Base-by-base conservation (phyloP, 164 flowering plant genomes). In the Santalum album region DNA sequence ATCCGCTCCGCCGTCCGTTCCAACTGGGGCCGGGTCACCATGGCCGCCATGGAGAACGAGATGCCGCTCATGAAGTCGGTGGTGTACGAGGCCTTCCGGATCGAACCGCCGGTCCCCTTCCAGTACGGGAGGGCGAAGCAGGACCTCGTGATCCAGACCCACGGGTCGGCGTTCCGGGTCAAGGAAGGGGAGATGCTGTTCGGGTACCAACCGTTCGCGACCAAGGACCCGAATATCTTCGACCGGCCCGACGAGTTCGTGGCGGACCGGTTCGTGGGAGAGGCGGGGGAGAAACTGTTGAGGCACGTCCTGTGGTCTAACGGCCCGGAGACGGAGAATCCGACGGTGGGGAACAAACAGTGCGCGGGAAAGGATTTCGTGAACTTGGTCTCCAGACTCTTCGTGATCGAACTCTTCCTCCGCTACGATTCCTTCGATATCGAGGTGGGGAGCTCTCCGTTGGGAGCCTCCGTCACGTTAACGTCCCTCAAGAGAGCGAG, bases 301-400 rank as follows among this genome's bases (percentile, higher is more conserved):
- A 70, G 64, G 68, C 69, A 88, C 64, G 90, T 88, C 50, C 42
- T 80, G 0, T 88, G 96, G 96, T 86, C 94, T 0, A 83, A 86
- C 49, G 96, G 94, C 12, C 90, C 75, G 4, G 94, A 86, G 60
- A 78, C 77, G 15, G 78, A 62, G 64, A 55, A 18, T 11, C 79
- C 96, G 1, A 74, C 79, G 40, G 63, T 73, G 43, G 57, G 22
- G 19, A 82, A 88, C 57, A 88, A 88, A 59, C 94, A 88, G 67
- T 88, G 96, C 39, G 87, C 85, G 0, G 96, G 96, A 20, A 88
- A 88, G 64, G 87, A 88, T 54, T 76, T 83, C 24, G 86, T 86
- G 29, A 82, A 77, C 56, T 32, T 83, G 70, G 68, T 65, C 23
- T 60, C 84, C 1, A 63, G 90, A 64, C 67, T 88, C 26, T 34